Base-by-base conservation (phyloP, 768 basidiomycete species). In the Rhizopogon vinicolor region DNA sequence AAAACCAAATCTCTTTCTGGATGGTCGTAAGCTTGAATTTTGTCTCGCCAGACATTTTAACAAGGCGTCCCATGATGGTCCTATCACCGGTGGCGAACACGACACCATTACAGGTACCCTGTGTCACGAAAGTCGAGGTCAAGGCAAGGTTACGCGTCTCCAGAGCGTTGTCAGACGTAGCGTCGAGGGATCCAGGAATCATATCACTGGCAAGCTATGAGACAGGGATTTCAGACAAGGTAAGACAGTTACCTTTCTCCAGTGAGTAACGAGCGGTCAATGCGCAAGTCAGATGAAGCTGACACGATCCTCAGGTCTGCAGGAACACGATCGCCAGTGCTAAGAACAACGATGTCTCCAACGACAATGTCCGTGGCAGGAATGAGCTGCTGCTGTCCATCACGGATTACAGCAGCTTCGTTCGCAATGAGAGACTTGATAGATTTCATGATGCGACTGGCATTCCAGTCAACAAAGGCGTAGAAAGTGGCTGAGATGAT, bases 341-440 rank as follows among this genome's bases (percentile, higher is more conserved):
- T 64, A 61, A 84, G 80, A 3, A 73, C 72, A 52, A 83, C 74
- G 35, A 84, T 66, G 59, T 84, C 82, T 10, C 82, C 82, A 0
- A 82, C 81, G 1, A 86, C 75, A 29, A 86, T 75, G 45, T 83
- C 78, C 41, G 78, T 78, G 29, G 83, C 81, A 18, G 72, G 69
- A 3, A 82, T 67, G 18, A 76, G 76, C 37, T 77, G 73, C 43
- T 73, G 74, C 37, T 74, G 73, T 7, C 77, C 75, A 53, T 83
- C 78, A 1, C 83, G 74, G 16, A 81, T 69, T 42, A 85, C 77
- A 19, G 79, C 76, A 29, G 82, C 83, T 60, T 80, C 80, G 19
- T 83, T 76, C 1, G 84, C 81, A 13, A 85, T 80, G 22, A 85
- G 78, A 55, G 78, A 77, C 63, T 78, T 81, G 64, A 83, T 81